Conservation (phyloP, 345 rosid species). For the Populus euphratica region DNA sequence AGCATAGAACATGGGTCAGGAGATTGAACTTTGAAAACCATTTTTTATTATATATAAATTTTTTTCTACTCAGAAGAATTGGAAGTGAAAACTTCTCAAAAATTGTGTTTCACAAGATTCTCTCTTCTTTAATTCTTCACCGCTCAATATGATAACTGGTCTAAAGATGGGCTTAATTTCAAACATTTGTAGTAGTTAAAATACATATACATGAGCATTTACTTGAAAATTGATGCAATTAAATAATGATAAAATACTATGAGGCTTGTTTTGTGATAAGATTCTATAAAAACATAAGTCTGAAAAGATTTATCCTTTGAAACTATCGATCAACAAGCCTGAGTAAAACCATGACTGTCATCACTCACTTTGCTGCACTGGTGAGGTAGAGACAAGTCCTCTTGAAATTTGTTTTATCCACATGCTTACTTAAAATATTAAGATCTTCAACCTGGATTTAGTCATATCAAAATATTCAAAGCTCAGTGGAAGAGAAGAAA, state of each 20-base stretch:
- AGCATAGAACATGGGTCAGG: not conserved
- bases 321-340: not conserved
- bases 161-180: not conserved
- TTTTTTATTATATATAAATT: not conserved
- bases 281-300: not conserved
- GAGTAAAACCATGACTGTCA: not conserved
- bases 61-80: not conserved
- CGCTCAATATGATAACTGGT: not conserved
- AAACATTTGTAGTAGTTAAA: not conserved
- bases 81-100: not conserved
- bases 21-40: not conserved
- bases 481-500: not conserved
- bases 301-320: not conserved
- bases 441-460: conserved; percentile 80
- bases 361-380: conserved; percentile 71
- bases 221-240: not conserved
- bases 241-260: not conserved
- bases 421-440: conserved; percentile 72
- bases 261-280: not conserved
- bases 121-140: not conserved
- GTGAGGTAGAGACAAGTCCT: conserved; percentile 90
- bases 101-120: not conserved
- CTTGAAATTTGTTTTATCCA: conserved; percentile 76
- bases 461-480: conserved; percentile 2
- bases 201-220: not conserved